Base-by-base conservation (phyloP, 208 protist species). In the Leishmania braziliensis region DNA sequence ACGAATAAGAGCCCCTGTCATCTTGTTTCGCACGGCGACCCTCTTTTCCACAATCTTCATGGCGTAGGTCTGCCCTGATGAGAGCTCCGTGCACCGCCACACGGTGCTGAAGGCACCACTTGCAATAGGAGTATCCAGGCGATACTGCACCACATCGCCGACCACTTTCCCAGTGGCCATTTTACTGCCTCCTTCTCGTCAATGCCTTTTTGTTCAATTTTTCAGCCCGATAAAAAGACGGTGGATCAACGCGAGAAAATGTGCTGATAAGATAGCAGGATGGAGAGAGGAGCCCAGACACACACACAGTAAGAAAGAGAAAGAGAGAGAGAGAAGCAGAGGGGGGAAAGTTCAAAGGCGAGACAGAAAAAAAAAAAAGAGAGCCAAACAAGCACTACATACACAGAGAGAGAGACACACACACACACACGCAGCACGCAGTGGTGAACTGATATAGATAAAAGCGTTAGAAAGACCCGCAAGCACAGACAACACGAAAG, bases 61-160 rank as follows among this genome's bases (percentile, higher is more conserved):
- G 16, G 94, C 94, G 65, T 94, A 92, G 53, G 73, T 63, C 18
- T 78, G 71, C 36, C 83, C 82, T 5, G 89, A 89, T 6, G 58
- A 69, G 26, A 92, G 65, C 29, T 91, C 79, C 4, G 81, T 84
- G 83, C 92, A 97, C 58, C 84, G 88, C 83, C 96, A 95, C n/a
- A 97, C 94, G 3, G 82, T 90, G 79, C 92, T 96, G 79, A 97
- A 97, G 50, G 91, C 92, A 46, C 94, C 94, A 10, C 87, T 89
- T 10, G 91, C 92, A 48, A 97, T 85, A 2, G 77, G 70, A 62
- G 82, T 82, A 3, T 89, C 90, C 62, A 97, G 86, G 53, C 85
- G 87, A 75, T 97, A 97, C 77, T 85, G 86, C 69, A 84, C 80
- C 60, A 39, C 83, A 51, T 92, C 88, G 1, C 88, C 89, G 62